Conservation (phyloP, 345 rosid genomes). For the Pelargonium nanum region DNA sequence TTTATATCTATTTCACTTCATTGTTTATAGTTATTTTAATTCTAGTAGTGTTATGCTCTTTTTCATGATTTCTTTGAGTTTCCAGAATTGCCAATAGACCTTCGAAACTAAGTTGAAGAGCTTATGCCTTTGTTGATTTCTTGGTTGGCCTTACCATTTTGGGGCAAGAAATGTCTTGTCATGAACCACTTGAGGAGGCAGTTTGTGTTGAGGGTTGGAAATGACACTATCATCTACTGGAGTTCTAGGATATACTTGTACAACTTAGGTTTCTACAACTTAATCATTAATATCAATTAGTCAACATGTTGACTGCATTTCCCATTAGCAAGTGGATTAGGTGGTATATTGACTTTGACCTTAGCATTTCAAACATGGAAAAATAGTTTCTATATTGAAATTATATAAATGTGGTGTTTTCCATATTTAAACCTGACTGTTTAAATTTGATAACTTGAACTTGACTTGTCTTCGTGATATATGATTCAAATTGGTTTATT, state of each 20-base stretch:
- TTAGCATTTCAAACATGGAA: too few relatives aligned
- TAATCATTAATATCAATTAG: too few relatives aligned
- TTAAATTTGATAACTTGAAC: background rate
- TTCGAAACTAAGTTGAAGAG: background rate
- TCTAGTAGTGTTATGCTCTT: background rate
- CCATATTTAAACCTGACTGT: background rate
- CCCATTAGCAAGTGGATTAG: too few relatives aligned
- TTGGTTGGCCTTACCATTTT: constrained; percentile 1
- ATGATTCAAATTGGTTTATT: background rate
- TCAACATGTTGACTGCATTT: too few relatives aligned
- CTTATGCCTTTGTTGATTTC: background rate
- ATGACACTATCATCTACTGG: background rate
- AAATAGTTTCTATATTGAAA: background rate
- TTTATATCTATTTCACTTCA: background rate
- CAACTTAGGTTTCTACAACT: background rate
- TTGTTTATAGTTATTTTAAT: background rate
- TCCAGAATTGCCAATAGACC: background rate
- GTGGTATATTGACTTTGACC: too few relatives aligned
- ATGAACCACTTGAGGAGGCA: background rate
- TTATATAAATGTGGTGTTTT: background rate
- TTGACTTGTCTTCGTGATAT: background rate
- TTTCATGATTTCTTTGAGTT: background rate
- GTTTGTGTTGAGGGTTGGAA: background rate
- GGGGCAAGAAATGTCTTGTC: background rate
- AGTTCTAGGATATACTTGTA: background rate